Percentiles rank a stretch among this genome's conserved stretches.
Evolutionary conservation across 2,329 filamentous ascomycete species (phyloP).

Genomic region (Fusarium decemcellulare): DNA sequence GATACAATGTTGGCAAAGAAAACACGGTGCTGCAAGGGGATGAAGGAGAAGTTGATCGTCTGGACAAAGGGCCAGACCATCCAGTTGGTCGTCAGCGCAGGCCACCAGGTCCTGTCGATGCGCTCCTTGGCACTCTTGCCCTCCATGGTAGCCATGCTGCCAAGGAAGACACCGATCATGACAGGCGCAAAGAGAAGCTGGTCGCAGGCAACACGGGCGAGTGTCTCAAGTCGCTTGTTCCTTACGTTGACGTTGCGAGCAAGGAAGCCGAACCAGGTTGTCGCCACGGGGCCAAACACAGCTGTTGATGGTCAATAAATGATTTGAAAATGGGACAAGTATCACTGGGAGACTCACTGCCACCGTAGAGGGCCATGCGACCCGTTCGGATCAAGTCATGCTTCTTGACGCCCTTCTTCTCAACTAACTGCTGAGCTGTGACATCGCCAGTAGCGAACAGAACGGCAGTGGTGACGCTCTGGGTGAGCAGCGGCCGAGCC

Average conservation of each 20-base stretch:
- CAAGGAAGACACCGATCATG: slow-evolving; percentile 86
- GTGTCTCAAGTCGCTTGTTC: slow-evolving; percentile 77
- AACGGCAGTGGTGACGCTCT: slow-evolving; percentile 90
- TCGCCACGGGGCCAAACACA: slow-evolving; percentile 90
- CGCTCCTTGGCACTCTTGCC: slow-evolving; percentile 74
- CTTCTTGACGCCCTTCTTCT: slow-evolving; percentile 81
- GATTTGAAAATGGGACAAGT: slow-evolving; percentile 2
- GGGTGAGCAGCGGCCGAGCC: slow-evolving; percentile 87
- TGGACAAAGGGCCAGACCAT: slow-evolving; percentile 91
- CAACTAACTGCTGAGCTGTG: slow-evolving; percentile 91
- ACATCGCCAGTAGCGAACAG: slow-evolving; percentile 94
- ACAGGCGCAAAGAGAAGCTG: slow-evolving; percentile 88
- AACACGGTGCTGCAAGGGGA: slow-evolving; percentile 87
- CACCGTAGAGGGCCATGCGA: slow-evolving; percentile 86
- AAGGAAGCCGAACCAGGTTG: slow-evolving; percentile 88
- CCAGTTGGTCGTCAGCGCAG: slow-evolving; percentile 86
- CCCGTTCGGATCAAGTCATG: slow-evolving; percentile 82
- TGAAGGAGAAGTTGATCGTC: slow-evolving; percentile 87
- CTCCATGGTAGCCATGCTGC: slow-evolving; percentile 87
- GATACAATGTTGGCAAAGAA: slow-evolving; percentile 89
- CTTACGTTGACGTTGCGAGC: slow-evolving; percentile 76
- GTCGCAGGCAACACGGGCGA: slow-evolving; percentile 84
- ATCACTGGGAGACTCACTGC: slow-evolving; percentile 65
- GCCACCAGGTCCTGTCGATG: slow-evolving; percentile 77
- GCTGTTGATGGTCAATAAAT: slow-evolving; percentile 58